Conservation (phyloP, 768 basidiomycete genomes). For the Lyophyllum atratum region DNA sequence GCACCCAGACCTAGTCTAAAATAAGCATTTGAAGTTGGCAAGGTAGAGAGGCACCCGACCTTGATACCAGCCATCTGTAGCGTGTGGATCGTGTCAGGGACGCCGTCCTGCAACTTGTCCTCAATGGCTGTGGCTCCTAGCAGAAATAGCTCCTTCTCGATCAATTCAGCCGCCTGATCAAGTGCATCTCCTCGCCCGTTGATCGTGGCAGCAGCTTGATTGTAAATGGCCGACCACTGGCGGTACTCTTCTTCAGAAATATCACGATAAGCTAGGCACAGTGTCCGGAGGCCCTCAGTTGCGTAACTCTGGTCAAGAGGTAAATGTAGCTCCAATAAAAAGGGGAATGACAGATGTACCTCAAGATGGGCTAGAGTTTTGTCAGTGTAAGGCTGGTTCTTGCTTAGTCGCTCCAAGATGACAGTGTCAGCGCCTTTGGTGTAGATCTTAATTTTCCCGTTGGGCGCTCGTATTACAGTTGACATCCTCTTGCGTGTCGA, state of each 20-base stretch:
- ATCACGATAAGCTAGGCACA: constrained; percentile 95
- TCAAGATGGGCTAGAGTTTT: constrained; percentile 89
- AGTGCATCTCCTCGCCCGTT: constrained; percentile 94
- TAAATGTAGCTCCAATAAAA: constrained; percentile 5
- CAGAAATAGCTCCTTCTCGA: constrained; percentile 91
- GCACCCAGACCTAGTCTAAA: constrained; percentile 80
- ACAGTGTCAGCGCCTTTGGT: constrained; percentile 99
- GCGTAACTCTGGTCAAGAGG: constrained; percentile 75
- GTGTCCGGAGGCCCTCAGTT: constrained; percentile 92
- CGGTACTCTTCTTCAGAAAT: constrained; percentile 88
- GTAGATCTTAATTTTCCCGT: constrained; percentile 92
- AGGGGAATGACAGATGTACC: constrained; percentile 45
- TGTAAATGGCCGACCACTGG: constrained; percentile 86
- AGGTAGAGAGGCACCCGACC: constrained; percentile 34
- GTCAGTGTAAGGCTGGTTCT: constrained; percentile 83
- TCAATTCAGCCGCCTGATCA: constrained; percentile 92
- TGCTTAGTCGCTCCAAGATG: constrained; percentile 89
- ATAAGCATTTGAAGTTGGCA: constrained; percentile 1
- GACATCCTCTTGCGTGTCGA: constrained; percentile 98
- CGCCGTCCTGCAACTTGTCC: constrained; percentile 97
- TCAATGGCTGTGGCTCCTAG: constrained; percentile 98
- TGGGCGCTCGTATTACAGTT: constrained; percentile 82
- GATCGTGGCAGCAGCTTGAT: constrained; percentile 93
- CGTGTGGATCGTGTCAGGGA: constrained; percentile 97
- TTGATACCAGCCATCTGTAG: constrained; percentile 98